Percentiles rank a stretch among this genome's conserved stretches.
Conservation (phyloP, 495 filamentous ascomycete species). For the Aspergillus ellipticus region DNA sequence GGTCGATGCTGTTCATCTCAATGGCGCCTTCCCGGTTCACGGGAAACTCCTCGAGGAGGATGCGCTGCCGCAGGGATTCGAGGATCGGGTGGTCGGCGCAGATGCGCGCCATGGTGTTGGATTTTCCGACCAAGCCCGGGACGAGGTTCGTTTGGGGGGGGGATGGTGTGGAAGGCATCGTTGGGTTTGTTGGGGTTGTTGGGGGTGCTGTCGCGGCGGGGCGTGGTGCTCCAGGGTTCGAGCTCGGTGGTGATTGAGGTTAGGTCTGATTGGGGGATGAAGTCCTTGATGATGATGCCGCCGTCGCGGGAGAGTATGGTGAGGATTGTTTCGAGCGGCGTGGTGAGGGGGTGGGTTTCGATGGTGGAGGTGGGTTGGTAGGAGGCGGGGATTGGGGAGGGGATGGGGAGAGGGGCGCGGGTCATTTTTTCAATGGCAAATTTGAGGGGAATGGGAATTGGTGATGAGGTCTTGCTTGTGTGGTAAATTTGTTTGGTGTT, state of each 20-base stretch:
- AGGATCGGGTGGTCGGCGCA: slow-evolving; percentile 16
- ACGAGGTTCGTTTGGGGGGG: slow-evolving; percentile 18
- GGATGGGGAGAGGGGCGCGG: slow-evolving; percentile 6
- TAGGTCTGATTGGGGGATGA: slow-evolving; percentile 16
- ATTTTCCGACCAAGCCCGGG: slow-evolving; percentile 29
- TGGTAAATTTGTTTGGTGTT: background rate
- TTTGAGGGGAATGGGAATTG: too few relatives aligned
- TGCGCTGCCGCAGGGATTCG: slow-evolving; percentile 17
- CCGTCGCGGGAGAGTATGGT: slow-evolving; percentile 29
- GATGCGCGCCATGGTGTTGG: slow-evolving; percentile 23
- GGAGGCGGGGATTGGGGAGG: slow-evolving; percentile 9
- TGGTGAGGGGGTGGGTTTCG: slow-evolving; percentile 15
- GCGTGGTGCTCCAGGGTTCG: slow-evolving; percentile 4
- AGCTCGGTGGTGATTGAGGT: slow-evolving; percentile 17
- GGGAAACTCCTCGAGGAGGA: slow-evolving; percentile 7
- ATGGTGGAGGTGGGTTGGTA: slow-evolving; percentile 11
- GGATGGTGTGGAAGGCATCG: slow-evolving; percentile 13
- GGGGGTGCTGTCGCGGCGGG: slow-evolving; percentile 2
- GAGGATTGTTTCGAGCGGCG: slow-evolving; percentile 28
- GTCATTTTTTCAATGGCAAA: too few relatives aligned
- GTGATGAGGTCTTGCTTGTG: background rate
- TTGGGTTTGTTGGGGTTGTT: background rate
- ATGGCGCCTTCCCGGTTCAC: slow-evolving; percentile 11
- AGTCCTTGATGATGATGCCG: slow-evolving; percentile 26
- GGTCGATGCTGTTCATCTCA: slow-evolving; percentile 18